Evolutionary conservation across 2,329 filamentous ascomycete genomes (phyloP).

Genomic region (Aaosphaeria arxii): DNA sequence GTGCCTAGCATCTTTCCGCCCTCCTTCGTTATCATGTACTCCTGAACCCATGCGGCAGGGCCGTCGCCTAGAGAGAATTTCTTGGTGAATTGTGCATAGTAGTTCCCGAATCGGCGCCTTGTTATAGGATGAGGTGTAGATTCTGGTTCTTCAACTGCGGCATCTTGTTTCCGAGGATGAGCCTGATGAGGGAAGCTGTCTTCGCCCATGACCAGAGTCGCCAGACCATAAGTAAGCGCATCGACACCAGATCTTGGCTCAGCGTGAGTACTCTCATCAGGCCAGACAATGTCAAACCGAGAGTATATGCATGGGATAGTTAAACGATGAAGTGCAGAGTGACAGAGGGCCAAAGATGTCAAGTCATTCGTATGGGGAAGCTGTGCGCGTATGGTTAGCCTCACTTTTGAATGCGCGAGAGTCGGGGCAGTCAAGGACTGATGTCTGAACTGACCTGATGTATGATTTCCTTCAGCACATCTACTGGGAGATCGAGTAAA

Average conservation of each 20-base stretch:
- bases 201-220: conserved; percentile 73
- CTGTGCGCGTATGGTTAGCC: conserved; percentile 39
- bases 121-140: conserved; percentile 26
- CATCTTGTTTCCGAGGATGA: conserved; percentile 18
- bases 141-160: not conserved
- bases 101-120: conserved; percentile 60
- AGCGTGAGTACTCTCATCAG: conserved; percentile 62
- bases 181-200: conserved; percentile 56
- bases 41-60: conserved; percentile 71
- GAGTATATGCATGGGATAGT: conserved; percentile 79
- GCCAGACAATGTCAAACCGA: conserved; percentile 86
- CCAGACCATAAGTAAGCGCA: conserved; percentile 76
- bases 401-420: too few relatives aligned
- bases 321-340: conserved; percentile 72
- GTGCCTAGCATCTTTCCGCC: conserved; percentile 87
- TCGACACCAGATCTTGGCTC: conserved; percentile 73
- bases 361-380: conserved; percentile 80
- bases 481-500: conserved; percentile 72
- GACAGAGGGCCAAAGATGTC: conserved; percentile 72
- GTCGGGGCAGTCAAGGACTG: not conserved
- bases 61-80: conserved; percentile 87
- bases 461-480: conserved; percentile 74
- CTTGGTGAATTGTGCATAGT: conserved; percentile 74
- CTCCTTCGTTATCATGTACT: conserved; percentile 80
- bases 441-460: conserved; percentile 60